These are phyloP conservation scores for Trichoderma polysporum DNA, from an alignment of 2,329 filamentous ascomycete genomes.

Conservation along the genomic window DNA sequence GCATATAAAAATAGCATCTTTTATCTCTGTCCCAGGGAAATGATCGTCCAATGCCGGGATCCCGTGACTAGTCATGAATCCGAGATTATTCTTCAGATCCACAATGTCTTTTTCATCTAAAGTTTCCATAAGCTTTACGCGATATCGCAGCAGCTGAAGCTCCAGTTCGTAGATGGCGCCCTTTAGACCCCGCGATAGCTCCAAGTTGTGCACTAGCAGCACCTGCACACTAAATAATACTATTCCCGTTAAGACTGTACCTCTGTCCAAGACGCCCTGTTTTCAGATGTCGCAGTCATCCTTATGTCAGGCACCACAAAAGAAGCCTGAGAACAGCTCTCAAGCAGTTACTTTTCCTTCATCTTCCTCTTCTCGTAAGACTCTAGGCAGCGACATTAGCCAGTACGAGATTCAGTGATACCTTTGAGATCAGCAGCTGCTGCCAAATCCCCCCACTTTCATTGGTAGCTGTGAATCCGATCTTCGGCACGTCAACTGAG, in stretches of 20 bases:
- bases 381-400: neutral
- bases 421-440: neutral
- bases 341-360: neutral
- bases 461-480: conserved; percentile 2
- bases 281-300: conserved; percentile 13
- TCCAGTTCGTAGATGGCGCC: conserved; percentile 3
- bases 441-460: conserved; percentile 8
- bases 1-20: neutral
- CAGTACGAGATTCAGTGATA: neutral
- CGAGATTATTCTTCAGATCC: neutral
- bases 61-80: neutral
- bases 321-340: neutral
- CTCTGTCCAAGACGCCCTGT: neutral
- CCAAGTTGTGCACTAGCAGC: conserved; percentile 1
- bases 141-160: conserved; percentile 5
- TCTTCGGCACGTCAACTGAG: conserved; percentile 12
- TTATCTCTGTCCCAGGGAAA: too few relatives aligned
- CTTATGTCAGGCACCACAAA: conserved; percentile 19
- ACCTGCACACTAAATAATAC: too few relatives aligned
- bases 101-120: neutral
- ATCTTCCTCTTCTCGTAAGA: neutral
- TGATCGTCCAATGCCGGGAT: too few relatives aligned
- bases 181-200: conserved; percentile 1
- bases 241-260: neutral
- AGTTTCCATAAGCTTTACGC: neutral